These are phyloP conservation scores for Phytophthora gonapodyides DNA, from an alignment of 352 stramenopile species.

Conservation along the genomic window DNA sequence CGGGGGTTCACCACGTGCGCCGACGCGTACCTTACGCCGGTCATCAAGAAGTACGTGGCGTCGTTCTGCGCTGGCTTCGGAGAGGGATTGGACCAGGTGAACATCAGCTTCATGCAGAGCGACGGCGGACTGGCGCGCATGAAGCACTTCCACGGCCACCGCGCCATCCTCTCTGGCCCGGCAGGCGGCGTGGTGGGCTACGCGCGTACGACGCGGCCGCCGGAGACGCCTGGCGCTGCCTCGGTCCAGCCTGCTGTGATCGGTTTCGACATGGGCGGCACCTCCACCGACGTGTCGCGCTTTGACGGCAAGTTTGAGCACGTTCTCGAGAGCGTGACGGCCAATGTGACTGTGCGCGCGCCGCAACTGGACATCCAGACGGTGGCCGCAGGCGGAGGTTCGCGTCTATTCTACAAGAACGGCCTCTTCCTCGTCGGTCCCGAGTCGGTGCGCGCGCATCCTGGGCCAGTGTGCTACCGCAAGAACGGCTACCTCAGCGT, in stretches of 20 bases:
- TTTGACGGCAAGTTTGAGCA: slow-evolving; percentile 98
- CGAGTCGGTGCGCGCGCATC: slow-evolving; percentile 96
- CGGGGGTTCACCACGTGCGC: slow-evolving; percentile 97
- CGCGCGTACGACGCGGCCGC: slow-evolving; percentile 90
- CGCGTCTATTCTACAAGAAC: slow-evolving; percentile 96
- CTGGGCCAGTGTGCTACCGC: slow-evolving; percentile 96
- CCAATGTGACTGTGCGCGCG: slow-evolving; percentile 97
- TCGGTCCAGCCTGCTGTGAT: slow-evolving; percentile 74
- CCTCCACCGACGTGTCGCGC: slow-evolving; percentile 97
- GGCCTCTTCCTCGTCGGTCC: slow-evolving; percentile 98
- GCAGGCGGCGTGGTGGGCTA: slow-evolving; percentile 97
- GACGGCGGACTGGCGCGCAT: slow-evolving; percentile 97
- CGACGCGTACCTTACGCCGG: slow-evolving; percentile 98
- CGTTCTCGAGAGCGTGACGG: slow-evolving; percentile 98
- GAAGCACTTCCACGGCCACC: slow-evolving; percentile 92
- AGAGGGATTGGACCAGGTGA: slow-evolving; percentile 82
- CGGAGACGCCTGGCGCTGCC: slow-evolving; percentile 26
- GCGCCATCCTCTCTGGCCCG: slow-evolving; percentile 94
- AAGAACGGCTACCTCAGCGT: slow-evolving; percentile 97
- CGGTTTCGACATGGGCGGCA: slow-evolving; percentile 99
- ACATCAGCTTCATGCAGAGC: slow-evolving; percentile 99
- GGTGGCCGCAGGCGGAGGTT: slow-evolving; percentile 97
- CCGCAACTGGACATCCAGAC: slow-evolving; percentile 99
- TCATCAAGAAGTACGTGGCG: slow-evolving; percentile 97
- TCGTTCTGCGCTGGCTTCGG: slow-evolving; percentile 98